Evolutionary conservation across 2,329 filamentous ascomycete genomes (phyloP).

Genomic region (Apiospora kogelbergensis): DNA sequence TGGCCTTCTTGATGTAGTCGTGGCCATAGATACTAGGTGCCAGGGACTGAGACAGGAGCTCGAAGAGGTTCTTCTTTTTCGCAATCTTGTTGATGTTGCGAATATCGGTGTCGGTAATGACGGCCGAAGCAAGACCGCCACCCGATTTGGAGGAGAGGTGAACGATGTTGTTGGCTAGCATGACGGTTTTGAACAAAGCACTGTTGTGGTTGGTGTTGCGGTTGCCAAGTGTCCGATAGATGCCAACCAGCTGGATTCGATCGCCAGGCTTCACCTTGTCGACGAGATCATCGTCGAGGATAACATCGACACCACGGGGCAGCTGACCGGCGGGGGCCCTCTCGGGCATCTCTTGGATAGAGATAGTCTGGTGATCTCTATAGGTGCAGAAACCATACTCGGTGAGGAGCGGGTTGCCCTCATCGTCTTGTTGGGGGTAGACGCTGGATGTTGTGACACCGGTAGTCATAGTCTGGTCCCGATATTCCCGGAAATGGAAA

Average conservation of each 20-base stretch:
- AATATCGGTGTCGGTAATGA: constrained; percentile 94
- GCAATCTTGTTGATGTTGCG: constrained; percentile 97
- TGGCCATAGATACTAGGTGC: constrained; percentile 97
- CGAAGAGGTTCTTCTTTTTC: constrained; percentile 92
- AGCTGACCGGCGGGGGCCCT: constrained; percentile 92
- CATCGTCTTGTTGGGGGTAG: constrained; percentile 90
- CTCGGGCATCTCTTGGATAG: constrained; percentile 99
- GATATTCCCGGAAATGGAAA: constrained; percentile 88
- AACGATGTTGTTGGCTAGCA: constrained; percentile 93
- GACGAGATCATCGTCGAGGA: constrained; percentile 94
- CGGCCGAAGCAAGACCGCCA: constrained; percentile 86
- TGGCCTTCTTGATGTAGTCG: constrained; percentile 96
- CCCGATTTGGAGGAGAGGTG: constrained; percentile 94
- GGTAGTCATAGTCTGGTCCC: constrained; percentile 96
- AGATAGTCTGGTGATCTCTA: constrained; percentile 94
- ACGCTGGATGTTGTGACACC: constrained; percentile 87
- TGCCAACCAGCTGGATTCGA: constrained; percentile 93
- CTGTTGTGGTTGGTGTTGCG: constrained; percentile 88
- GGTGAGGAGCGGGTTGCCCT: constrained; percentile 87
- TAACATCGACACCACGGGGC: constrained; percentile 91
- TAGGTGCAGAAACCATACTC: constrained; percentile 97
- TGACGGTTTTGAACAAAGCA: constrained; percentile 89
- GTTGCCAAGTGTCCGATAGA: constrained; percentile 92
- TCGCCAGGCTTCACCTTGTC: constrained; percentile 95
- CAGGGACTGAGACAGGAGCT: constrained; percentile 88